These are phyloP conservation scores for Fusarium continuum DNA, from an alignment of 2,329 filamentous ascomycete genomes.

Conservation along the genomic window DNA sequence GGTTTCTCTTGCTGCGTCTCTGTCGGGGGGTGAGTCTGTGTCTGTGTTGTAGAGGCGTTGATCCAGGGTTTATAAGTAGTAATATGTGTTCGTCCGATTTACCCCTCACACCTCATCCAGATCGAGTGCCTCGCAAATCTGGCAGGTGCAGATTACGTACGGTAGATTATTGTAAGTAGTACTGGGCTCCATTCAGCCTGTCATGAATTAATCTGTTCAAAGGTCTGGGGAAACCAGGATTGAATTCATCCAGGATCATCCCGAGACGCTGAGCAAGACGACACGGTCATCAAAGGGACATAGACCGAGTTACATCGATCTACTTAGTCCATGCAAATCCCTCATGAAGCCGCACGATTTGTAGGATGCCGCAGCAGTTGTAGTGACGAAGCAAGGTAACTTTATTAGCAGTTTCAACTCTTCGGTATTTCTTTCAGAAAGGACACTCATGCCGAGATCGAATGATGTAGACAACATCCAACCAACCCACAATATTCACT, in stretches of 20 bases:
- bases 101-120: background rate
- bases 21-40: background rate
- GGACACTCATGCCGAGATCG: slow-evolving; percentile 15
- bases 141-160: slow-evolving; percentile 6
- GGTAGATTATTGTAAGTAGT: background rate
- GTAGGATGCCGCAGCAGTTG: background rate
- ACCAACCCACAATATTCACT: background rate
- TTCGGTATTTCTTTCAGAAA: background rate
- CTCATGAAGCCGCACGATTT: slow-evolving; percentile 1
- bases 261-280: background rate
- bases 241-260: slow-evolving; percentile 2
- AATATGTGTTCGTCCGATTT: slow-evolving; percentile 1
- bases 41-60: background rate
- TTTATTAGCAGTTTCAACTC: background rate
- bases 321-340: slow-evolving; percentile 11
- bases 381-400: background rate
- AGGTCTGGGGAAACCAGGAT: slow-evolving; percentile 28
- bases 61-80: background rate
- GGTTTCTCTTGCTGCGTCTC: background rate
- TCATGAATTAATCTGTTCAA: slow-evolving; percentile 2
- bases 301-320: slow-evolving; percentile 7
- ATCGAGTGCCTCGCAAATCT: slow-evolving; percentile 9
- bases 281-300: background rate
- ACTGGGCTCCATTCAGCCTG: background rate
- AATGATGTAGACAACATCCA: background rate